Percentiles rank a stretch among this genome's conserved stretches.
Conservation (phyloP, 768 basidiomycete genomes). For the Boletus rufocinnamomeus region DNA sequence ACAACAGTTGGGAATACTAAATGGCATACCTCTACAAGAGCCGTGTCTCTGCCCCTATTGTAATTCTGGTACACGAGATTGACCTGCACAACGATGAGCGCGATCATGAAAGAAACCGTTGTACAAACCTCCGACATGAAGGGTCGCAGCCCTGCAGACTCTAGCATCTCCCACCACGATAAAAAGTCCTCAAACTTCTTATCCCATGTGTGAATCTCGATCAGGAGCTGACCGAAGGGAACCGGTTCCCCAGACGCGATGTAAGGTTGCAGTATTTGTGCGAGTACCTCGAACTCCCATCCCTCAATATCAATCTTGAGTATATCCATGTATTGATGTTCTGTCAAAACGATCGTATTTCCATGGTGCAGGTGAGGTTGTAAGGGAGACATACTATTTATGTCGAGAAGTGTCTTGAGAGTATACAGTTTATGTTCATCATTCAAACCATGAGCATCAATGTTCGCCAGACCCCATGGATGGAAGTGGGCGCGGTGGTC, state of each 20-base stretch:
- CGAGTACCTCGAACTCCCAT: slow-evolving; percentile 47
- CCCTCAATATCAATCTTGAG: slow-evolving; percentile 52
- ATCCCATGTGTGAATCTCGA: slow-evolving; percentile 46
- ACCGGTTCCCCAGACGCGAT: slow-evolving; percentile 38
- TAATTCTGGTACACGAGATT: slow-evolving; percentile 62
- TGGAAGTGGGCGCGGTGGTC: slow-evolving; percentile 44
- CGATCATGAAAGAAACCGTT: not conserved
- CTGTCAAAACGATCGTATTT: slow-evolving; percentile 16
- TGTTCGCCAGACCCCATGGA: slow-evolving; percentile 41
- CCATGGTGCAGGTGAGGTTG: not conserved
- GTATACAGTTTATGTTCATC: slow-evolving; percentile 44
- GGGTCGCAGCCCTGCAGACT: slow-evolving; percentile 48
- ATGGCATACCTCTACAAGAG: slow-evolving; percentile 50
- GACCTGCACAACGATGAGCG: slow-evolving; percentile 39
- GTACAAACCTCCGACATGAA: slow-evolving; percentile 45
- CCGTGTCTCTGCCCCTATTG: slow-evolving; percentile 45
- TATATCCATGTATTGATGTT: slow-evolving; percentile 41
- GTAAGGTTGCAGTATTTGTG: slow-evolving; percentile 42
- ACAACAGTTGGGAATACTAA: not conserved
- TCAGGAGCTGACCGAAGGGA: slow-evolving; percentile 49
- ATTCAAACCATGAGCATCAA: slow-evolving; percentile 37
- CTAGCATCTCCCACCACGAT: slow-evolving; percentile 49
- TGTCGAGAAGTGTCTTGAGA: slow-evolving; percentile 45
- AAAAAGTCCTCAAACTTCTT: slow-evolving; percentile 40
- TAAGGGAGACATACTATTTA: slow-evolving; percentile 39